Base-by-base conservation (phyloP, 495 filamentous ascomycete species). In the Trichoderma reesei region DNA sequence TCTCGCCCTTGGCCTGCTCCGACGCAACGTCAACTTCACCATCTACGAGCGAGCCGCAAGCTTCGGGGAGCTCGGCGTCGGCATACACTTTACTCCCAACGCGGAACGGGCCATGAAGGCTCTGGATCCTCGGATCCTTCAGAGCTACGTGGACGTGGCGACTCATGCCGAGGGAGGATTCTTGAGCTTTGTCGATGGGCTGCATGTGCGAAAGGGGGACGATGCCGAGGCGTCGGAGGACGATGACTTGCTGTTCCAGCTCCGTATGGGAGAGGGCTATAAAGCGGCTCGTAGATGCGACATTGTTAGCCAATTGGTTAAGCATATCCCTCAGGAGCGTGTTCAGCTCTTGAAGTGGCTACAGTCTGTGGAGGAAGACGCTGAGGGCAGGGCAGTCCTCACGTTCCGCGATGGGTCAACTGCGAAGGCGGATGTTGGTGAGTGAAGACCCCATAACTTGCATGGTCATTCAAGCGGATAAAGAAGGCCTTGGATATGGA, bases 51-150 rank as follows among this genome's bases (percentile, higher is more conserved):
- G 75, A 37, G 75, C 74, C 0, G 56, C 46, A n/a, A 67, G 63
- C 1, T 82, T 82, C 62, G 68, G 67, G 2, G 76, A 80, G 61
- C 74, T 84, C 4, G 82, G 82, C 44, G 82, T 20, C 13, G 54
- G 54, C 20, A 20, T 59, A 16, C 20, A 13, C n/a, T 59, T 59
- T 20, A 59, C 13, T 13, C 54, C 54, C 54, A 59, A 59, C 20
- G 54, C 54, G 13, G 54, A n/a, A 11, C 54, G 20, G 54, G 54
- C 54, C 6, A 59, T 59, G 54, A 36, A 31, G 20, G 54, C 20
- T 9, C 20, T 13, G 54, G 13, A 59, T 59, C 20, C 20, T 14
- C 54, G 54, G 13, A 36, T 13, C 26, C 13, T 59, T 33, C 8
- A 20, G 20, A 18, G 20, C 13, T 5, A 20, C 20, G n/a, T 59